Base-by-base conservation (phyloP, 805 yeast species). In the Ogataea pini region DNA sequence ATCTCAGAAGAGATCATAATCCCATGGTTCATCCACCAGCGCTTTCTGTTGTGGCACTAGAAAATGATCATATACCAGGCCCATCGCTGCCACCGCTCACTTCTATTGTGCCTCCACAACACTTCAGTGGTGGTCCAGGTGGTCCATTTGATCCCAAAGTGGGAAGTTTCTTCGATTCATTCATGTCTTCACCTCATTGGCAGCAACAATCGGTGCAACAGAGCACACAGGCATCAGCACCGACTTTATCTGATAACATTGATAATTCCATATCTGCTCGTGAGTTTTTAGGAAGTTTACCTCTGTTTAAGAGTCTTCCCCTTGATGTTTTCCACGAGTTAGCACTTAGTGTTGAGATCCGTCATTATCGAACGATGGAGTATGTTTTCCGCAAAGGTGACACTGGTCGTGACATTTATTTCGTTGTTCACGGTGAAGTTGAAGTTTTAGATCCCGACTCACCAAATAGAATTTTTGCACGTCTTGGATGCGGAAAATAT, bases 401-500 rank as follows among this genome's bases (percentile, higher is more conserved):
- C 42, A 46, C 57, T 1, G 87, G 86, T 4, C 71, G 81, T 20
- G 89, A 85, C 53, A 80, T 86, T 22, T 86, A 75, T 61, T 83
- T 86, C 58, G 75, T 86, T 20, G 77, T 82, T 7, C 73, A 70
- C 54, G 94, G 94, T 8, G 84, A 80, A 56, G 87, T 85, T 4
- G 91, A 86, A 61, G 88, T 85, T 0, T 49, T 85, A 7, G 56
- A 64, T 42, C 55, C 60, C 2, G 80, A 70, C 40, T 65, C 69
- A 2, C 58, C 68, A 24, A 66, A 68, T 16, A 65, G 67, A 29
- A 69, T 76, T 1, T 61, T 81, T 32, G 89, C 87, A 3, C 72
- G 88, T 48, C 67, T 86, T 20, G 75, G 79, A 2, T 65, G 79
- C 13, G 88, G 86, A 17, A 76, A 82, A 28, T 85, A 83, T 64